Percentiles rank a stretch among this genome's conserved stretches.
These are phyloP conservation scores for Cytospora piceicola DNA, from an alignment of 2,329 filamentous ascomycete genomes.

Conservation along the genomic window DNA sequence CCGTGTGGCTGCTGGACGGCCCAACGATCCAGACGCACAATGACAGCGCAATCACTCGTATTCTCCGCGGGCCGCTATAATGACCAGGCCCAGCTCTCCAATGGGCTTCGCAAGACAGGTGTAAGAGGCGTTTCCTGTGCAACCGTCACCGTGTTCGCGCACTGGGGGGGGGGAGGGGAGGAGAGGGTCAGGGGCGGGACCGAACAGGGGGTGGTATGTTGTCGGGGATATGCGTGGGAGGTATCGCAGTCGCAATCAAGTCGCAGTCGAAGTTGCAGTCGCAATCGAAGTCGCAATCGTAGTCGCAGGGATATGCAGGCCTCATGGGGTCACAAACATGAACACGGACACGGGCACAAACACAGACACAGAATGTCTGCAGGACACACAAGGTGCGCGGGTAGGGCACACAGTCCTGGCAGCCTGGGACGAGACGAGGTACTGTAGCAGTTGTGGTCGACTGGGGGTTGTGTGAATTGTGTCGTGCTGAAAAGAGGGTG, in stretches of 20 bases:
- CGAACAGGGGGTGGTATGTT: constrained; percentile 23
- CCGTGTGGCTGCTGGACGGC: constrained; percentile 23
- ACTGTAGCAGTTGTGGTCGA: background rate
- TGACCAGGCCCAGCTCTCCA: constrained; percentile 35
- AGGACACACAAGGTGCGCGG: constrained; percentile 21
- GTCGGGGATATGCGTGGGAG: constrained; percentile 17
- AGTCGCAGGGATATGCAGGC: constrained; percentile 17
- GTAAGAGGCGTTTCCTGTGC: constrained; percentile 41
- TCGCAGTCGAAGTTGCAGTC: constrained; percentile 19
- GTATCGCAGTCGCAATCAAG: constrained; percentile 17
- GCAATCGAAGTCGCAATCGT: constrained; percentile 12
- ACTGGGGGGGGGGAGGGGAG: constrained; percentile 23
- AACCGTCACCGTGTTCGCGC: constrained; percentile 35
- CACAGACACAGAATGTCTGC: constrained; percentile 20
- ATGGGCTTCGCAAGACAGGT: constrained; percentile 39
- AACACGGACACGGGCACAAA: constrained; percentile 19
- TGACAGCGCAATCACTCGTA: constrained; percentile 41
- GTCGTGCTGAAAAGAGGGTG: constrained; percentile 28
- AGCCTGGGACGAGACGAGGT: constrained; percentile 22
- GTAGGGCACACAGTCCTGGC: constrained; percentile 28
- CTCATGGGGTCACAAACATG: constrained; percentile 23
- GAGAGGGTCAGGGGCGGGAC: constrained; percentile 1
- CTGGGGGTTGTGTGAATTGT: constrained; percentile 17
- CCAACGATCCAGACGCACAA: constrained; percentile 34
- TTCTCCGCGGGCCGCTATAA: constrained; percentile 36